phyloP scores from a whole-genome alignment of 108 stramenopile genomes.

The Pseudonitzschia multiseries region DNA sequence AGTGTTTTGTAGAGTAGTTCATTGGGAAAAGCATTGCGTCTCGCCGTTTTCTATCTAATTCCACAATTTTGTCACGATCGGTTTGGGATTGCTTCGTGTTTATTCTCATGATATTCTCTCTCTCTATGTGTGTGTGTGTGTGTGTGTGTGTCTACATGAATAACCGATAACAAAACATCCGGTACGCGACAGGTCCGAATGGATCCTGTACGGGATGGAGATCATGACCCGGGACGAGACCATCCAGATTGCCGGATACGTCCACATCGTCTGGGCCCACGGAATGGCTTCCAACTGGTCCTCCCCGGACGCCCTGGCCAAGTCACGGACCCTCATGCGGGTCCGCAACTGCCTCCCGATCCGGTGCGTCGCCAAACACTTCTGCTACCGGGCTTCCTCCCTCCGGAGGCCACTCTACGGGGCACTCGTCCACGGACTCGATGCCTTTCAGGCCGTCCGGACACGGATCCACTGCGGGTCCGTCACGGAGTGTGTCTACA shows the following conservation, averaged over 20 bases:
- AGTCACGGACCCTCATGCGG: neutral
- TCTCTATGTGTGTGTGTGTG: too few relatives aligned
- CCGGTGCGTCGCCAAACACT: slow-evolving; percentile 2
- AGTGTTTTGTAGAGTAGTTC: neutral
- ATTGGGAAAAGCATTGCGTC: too few relatives aligned
- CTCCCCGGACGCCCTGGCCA: neutral
- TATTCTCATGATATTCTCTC: too few relatives aligned
- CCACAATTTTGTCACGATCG: too few relatives aligned
- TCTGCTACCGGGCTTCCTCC: neutral
- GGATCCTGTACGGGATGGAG: neutral
- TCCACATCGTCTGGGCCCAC: neutral
- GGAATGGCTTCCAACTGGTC: neutral
- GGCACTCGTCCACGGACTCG: neutral
- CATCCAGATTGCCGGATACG: neutral
- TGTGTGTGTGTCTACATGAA: neutral
- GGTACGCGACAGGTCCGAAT: neutral
- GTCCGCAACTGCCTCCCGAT: neutral
- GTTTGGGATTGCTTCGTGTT: too few relatives aligned
- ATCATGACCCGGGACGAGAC: neutral
- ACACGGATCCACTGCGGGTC: neutral
- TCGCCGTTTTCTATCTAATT: too few relatives aligned
- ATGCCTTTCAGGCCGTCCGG: slow-evolving; percentile 6
- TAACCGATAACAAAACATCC: neutral
- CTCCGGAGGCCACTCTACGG: neutral
- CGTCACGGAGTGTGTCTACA: slow-evolving; percentile 21